phyloP scores from a whole-genome alignment of 345 rosid genomes.

The Hevea brasiliensis region DNA sequence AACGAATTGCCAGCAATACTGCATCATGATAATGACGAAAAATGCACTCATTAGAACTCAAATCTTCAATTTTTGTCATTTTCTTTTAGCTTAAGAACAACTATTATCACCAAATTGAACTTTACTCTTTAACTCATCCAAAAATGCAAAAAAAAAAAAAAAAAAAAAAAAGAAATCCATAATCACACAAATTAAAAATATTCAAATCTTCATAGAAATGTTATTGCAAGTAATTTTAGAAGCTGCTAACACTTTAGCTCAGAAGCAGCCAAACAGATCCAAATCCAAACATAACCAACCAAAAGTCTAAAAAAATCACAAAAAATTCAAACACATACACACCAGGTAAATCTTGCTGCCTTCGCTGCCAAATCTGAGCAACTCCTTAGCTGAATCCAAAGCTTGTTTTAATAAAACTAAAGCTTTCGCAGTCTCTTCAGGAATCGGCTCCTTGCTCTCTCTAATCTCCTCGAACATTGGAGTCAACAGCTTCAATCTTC shows the following conservation, averaged over 20 bases:
- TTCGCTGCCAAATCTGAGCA: conserved; percentile 72
- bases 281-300: conserved; percentile 3
- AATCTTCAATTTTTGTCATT: neutral
- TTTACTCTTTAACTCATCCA: neutral
- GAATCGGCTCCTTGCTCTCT: conserved; percentile 57
- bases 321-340: conserved; percentile 30
- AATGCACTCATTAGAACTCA: neutral
- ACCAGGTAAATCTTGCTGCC: conserved; percentile 97
- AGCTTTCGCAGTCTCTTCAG: conserved; percentile 43
- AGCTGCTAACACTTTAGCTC: conserved; percentile 4
- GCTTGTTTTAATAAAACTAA: conserved; percentile 52
- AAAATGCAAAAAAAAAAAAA: neutral
- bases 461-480: conserved; percentile 86
- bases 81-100: neutral
- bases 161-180: neutral
- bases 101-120: neutral
- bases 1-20: neutral
- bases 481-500: conserved; percentile 74
- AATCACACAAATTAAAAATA: neutral
- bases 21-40: neutral
- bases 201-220: neutral
- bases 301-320: neutral
- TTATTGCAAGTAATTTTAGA: neutral
- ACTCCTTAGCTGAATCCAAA: conserved; percentile 53
- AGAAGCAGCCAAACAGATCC: conserved; percentile 47